A percentile compares a stretch with the other conserved stretches of the same genome.
Evolutionary conservation across 495 filamentous ascomycete species (phyloP).

Genomic region (Friedmanniomyces endolithicus): DNA sequence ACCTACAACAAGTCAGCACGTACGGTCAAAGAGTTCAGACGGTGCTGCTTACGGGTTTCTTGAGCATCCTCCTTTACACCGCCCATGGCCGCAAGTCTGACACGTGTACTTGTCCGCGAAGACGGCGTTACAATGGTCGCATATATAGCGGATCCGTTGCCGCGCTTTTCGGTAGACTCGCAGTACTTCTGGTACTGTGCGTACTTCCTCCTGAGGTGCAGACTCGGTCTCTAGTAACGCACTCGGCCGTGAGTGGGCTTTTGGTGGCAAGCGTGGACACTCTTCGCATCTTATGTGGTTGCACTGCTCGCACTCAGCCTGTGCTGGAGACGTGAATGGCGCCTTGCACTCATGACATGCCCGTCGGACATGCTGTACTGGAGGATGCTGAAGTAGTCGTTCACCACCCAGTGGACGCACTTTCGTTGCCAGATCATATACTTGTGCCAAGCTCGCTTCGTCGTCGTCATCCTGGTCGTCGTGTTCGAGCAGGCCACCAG

Average conservation of each 20-base stretch:
- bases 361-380: background rate
- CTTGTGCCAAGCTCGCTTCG: background rate
- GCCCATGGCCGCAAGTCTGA: conserved; percentile 1
- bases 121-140: conserved; percentile 5
- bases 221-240: conserved; percentile 53
- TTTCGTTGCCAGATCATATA: background rate
- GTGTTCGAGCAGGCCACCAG: background rate
- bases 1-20: background rate
- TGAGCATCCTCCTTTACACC: conserved; percentile 4
- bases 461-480: background rate
- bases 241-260: background rate
- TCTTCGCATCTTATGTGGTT: conserved; percentile 65
- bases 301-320: conserved; percentile 49
- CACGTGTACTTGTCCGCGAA: background rate
- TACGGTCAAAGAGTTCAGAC: too few relatives aligned
- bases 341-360: conserved; percentile 39
- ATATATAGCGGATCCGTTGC: conserved; percentile 8
- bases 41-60: conserved; percentile 7
- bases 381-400: background rate
- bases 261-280: conserved; percentile 52
- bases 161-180: conserved; percentile 23
- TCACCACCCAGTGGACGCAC: background rate
- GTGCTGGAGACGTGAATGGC: conserved; percentile 41
- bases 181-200: conserved; percentile 29
- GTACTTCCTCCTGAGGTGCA: conserved; percentile 16